phyloP scores from a whole-genome alignment of 345 rosid genomes.

The Syzygium jambos region DNA sequence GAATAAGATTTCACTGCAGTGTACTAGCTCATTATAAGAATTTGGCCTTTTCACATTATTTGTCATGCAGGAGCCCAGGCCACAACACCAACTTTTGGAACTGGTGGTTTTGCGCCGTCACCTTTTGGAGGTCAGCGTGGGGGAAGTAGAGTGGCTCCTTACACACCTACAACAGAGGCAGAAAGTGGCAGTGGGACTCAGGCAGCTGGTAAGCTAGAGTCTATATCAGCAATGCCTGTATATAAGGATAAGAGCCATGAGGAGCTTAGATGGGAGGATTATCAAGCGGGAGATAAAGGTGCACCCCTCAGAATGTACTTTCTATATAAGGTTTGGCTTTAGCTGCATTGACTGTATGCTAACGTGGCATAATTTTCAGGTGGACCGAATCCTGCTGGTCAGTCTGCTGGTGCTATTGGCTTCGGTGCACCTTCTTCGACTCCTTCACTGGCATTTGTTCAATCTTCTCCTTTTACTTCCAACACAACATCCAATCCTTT shows the following conservation, averaged over 20 bases:
- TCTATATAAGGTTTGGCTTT: neutral
- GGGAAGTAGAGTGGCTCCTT: constrained; percentile 76
- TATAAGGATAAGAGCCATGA: constrained; percentile 75
- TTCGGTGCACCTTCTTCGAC: constrained; percentile 39
- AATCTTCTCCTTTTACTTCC: constrained; percentile 47
- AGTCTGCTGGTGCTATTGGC: constrained; percentile 46
- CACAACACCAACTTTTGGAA: constrained; percentile 64
- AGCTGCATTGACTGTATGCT: neutral
- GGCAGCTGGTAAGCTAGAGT: constrained; percentile 68
- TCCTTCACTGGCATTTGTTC: constrained; percentile 33
- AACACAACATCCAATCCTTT: constrained; percentile 39
- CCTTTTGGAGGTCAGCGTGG: constrained; percentile 65
- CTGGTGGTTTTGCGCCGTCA: constrained; percentile 57
- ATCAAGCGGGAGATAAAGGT: constrained; percentile 98
- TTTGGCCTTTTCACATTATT: neutral
- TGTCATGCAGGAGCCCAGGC: constrained; percentile 48
- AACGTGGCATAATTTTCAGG: constrained; percentile 33
- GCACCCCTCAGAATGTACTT: neutral
- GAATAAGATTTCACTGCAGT: neutral
- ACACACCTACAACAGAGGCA: constrained; percentile 52
- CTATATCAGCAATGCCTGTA: constrained; percentile 81
- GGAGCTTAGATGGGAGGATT: constrained; percentile 96
- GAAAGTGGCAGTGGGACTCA: constrained; percentile 39
- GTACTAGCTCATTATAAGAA: neutral
- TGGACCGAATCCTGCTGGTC: constrained; percentile 60